phyloP scores from a whole-genome alignment of 345 rosid genomes.

The Erysimum cheiranthoides region DNA sequence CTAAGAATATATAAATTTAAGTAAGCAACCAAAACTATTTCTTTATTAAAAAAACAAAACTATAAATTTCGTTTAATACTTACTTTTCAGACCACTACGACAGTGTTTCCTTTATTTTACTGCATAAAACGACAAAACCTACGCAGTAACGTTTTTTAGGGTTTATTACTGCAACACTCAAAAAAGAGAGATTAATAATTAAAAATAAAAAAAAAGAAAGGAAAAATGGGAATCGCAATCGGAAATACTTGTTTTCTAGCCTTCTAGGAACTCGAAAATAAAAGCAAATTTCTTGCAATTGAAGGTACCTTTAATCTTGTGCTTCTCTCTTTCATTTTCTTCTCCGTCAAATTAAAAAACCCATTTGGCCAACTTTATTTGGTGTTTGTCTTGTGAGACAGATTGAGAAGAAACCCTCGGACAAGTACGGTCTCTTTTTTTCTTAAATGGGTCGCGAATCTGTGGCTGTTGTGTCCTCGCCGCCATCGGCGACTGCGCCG shows the following conservation, averaged over 20 bases:
- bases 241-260: conserved; percentile 24
- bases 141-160: conserved; percentile 37
- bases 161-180: conserved; percentile 34
- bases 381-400: background rate
- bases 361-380: conserved; percentile 13
- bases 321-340: conserved; percentile 49
- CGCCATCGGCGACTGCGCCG: conserved; percentile 34
- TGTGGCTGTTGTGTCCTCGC: conserved; percentile 30
- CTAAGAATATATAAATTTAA: too few relatives aligned
- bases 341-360: conserved; percentile 56
- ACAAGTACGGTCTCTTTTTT: background rate
- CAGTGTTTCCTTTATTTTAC: conserved; percentile 22
- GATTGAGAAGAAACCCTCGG: conserved; percentile 14
- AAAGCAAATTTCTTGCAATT: conserved; percentile 74
- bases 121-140: conserved; percentile 37
- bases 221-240: conserved; percentile 29
- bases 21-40: too few relatives aligned
- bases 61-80: background rate
- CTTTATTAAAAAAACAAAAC: background rate
- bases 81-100: conserved; percentile 21
- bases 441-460: conserved; percentile 48
- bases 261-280: conserved; percentile 40
- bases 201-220: background rate
- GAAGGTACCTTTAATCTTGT: conserved; percentile 58
- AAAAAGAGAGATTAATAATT: background rate